These are phyloP conservation scores for Globisporangium parvum DNA, from an alignment of 352 stramenopile genomes.

Conservation along the genomic window DNA sequence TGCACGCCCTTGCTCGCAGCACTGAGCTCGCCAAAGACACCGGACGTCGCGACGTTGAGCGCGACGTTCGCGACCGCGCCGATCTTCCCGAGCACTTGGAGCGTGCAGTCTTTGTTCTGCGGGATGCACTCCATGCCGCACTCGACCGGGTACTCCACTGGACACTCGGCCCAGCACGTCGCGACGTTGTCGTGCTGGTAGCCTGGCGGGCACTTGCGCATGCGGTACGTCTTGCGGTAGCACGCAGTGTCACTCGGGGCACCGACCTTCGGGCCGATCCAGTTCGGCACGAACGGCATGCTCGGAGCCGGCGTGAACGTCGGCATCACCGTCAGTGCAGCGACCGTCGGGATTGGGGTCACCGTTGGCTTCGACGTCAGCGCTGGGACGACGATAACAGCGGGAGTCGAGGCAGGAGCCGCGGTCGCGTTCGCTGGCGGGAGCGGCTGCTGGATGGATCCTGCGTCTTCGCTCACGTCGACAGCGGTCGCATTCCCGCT, in stretches of 20 bases:
- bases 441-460: too few species aligned
- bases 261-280: constrained; percentile 15
- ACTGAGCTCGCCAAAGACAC: constrained; percentile 45
- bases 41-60: constrained; percentile 42
- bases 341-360: background rate
- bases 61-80: constrained; percentile 37
- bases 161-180: constrained; percentile 65
- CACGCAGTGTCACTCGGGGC: constrained; percentile 11
- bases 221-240: constrained; percentile 17
- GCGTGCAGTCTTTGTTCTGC: constrained; percentile 54
- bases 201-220: constrained; percentile 13
- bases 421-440: too few species aligned
- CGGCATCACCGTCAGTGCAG: background rate
- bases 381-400: too few species aligned
- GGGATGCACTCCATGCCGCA: constrained; percentile 66
- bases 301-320: background rate
- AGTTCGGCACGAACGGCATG: constrained; percentile 8
- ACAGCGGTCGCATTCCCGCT: background rate
- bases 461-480: background rate
- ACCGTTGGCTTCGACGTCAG: too few species aligned
- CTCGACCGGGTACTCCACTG: constrained; percentile 64
- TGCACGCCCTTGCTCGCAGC: constrained; percentile 35
- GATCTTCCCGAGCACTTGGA: constrained; percentile 46
- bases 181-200: constrained; percentile 35
- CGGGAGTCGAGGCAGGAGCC: too few species aligned